These are phyloP conservation scores for Myriosclerotinia scirpicola DNA, from an alignment of 2,329 filamentous ascomycete species.

Conservation along the genomic window DNA sequence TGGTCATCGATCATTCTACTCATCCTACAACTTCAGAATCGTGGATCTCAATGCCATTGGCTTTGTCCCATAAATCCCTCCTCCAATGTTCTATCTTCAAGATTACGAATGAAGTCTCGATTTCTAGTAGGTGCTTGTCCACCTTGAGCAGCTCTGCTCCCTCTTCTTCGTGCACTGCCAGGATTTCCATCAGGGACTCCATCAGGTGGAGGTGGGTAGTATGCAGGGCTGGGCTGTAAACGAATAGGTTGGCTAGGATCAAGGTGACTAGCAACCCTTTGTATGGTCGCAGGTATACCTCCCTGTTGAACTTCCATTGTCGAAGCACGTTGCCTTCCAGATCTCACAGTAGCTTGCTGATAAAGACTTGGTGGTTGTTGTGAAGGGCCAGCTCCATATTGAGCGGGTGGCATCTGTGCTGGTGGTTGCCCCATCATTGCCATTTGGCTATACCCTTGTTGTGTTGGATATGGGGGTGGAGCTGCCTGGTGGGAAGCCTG, in stretches of 20 bases:
- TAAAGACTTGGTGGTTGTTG: constrained; percentile 66
- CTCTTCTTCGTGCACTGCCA: constrained; percentile 66
- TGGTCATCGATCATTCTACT: constrained; percentile 6
- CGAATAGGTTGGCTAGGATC: constrained; percentile 94
- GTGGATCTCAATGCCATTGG: constrained; percentile 62
- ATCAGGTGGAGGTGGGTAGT: constrained; percentile 91
- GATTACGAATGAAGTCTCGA: constrained; percentile 88
- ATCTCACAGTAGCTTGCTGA: constrained; percentile 72
- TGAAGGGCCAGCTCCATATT: constrained; percentile 54
- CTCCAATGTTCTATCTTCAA: constrained; percentile 92
- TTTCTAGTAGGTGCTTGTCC: constrained; percentile 57
- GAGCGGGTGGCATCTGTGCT: constrained; percentile 63
- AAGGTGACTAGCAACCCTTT: constrained; percentile 91
- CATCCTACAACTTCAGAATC: constrained; percentile 1
- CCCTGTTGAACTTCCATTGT: constrained; percentile 96
- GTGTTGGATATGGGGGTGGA: constrained; percentile 77
- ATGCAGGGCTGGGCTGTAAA: constrained; percentile 91
- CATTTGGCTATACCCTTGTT: constrained; percentile 73
- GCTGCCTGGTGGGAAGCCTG: constrained; percentile 52
- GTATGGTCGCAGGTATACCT: constrained; percentile 88
- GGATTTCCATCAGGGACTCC: constrained; percentile 66
- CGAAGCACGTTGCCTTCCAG: constrained; percentile 82
- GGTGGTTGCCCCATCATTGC: constrained; percentile 62
- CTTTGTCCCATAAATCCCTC: constrained; percentile 80
- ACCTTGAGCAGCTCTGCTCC: constrained; percentile 67